phyloP scores from a whole-genome alignment of 345 rosid genomes.

The Mercurialis annua region DNA sequence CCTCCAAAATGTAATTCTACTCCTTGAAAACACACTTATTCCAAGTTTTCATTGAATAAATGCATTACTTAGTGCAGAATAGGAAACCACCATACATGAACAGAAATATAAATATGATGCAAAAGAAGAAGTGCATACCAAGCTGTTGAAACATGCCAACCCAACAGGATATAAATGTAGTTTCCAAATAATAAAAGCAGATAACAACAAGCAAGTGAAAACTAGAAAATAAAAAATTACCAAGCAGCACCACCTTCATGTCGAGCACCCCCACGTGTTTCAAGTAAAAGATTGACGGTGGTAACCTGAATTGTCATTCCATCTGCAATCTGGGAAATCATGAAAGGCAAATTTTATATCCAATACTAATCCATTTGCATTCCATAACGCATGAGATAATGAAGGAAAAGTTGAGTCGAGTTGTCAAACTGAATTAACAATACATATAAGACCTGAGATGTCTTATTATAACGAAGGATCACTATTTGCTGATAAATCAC shows the following conservation, averaged over 20 bases:
- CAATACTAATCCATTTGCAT: constrained; percentile 2
- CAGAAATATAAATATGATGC: background rate
- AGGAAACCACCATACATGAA: background rate
- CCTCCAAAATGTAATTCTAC: background rate
- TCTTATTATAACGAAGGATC: constrained; percentile 1
- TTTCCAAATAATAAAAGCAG: constrained; percentile 1
- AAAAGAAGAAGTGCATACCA: background rate
- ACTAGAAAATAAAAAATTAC: constrained; percentile 34
- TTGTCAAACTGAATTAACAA: background rate
- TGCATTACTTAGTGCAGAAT: background rate
- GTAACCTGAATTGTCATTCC: constrained; percentile 90
- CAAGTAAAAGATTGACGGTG: constrained; percentile 92
- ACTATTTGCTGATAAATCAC: background rate
- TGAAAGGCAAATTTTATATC: constrained; percentile 16
- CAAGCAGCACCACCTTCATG: constrained; percentile 82
- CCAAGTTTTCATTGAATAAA: background rate
- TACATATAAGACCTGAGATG: background rate
- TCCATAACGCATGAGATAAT: background rate
- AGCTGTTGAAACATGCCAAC: background rate
- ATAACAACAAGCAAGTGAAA: background rate
- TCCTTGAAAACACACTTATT: background rate
- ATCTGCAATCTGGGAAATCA: constrained; percentile 84
- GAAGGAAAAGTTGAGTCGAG: background rate
- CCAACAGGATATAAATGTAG: background rate
- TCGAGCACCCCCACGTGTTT: constrained; percentile 71